These are phyloP conservation scores for Rubroshorea leprosula DNA, from an alignment of 345 rosid species.

Conservation along the genomic window DNA sequence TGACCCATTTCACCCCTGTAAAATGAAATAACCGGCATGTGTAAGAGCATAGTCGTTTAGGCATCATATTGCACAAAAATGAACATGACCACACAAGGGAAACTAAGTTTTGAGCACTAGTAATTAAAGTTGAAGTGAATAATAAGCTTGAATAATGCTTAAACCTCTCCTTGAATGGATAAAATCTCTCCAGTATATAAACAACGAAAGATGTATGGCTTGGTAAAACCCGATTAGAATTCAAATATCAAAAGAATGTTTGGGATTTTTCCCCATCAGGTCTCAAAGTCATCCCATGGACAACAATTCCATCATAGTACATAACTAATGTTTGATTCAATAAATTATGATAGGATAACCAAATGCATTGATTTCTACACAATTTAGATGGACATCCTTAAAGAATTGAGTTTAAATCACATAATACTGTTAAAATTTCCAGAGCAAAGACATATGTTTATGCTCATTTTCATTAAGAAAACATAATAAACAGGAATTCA, in stretches of 20 bases:
- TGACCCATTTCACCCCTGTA: slow-evolving; percentile 90
- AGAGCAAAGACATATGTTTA: neutral
- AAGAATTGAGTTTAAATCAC: neutral
- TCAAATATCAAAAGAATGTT: neutral
- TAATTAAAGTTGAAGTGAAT: neutral
- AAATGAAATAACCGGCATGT: neutral
- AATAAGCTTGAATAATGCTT: neutral
- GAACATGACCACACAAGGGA: neutral
- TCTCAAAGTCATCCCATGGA: too few species aligned
- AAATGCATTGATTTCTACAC: neutral
- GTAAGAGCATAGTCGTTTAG: neutral
- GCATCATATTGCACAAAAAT: neutral
- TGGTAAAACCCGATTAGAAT: neutral
- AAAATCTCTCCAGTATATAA: too few species aligned
- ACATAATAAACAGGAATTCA: neutral
- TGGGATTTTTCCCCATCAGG: neutral
- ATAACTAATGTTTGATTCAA: neutral
- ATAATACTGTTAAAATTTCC: neutral
- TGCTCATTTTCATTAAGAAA: too few species aligned
- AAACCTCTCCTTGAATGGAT: neutral
- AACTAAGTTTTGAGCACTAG: neutral
- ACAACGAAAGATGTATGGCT: neutral
- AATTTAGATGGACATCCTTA: neutral
- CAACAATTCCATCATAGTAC: neutral
- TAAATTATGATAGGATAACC: too few species aligned